Conservation (phyloP, 495 filamentous ascomycete species). For the Penicillium subrubescens region DNA sequence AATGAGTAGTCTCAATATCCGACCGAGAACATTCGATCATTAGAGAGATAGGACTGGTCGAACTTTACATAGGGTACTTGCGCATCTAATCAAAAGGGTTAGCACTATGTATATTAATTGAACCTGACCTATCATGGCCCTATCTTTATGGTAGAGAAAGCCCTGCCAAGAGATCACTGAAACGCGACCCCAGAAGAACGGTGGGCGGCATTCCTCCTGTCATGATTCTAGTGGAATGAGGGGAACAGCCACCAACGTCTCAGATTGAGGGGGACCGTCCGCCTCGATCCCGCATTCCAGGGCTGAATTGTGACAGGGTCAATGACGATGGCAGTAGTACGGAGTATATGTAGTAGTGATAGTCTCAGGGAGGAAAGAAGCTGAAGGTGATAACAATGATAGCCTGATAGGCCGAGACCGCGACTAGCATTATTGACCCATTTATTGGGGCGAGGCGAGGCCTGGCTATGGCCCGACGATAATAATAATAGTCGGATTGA, state of each 20-base stretch:
- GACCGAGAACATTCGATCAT: not conserved
- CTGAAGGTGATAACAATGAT: not conserved
- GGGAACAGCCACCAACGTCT: constrained; percentile 20
- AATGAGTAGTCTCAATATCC: not conserved
- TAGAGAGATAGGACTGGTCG: not conserved
- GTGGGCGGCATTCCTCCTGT: not conserved
- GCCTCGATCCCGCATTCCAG: not conserved
- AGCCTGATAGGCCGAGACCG: not conserved
- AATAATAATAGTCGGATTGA: not conserved
- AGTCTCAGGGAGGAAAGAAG: not conserved
- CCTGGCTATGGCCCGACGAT: not conserved
- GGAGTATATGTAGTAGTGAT: too few species aligned
- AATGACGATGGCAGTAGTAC: not conserved
- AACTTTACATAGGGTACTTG: too few species aligned
- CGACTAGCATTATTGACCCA: not conserved
- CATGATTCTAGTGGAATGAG: constrained; percentile 14
- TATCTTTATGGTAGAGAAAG: not conserved
- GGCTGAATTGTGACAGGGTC: not conserved
- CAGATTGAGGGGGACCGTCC: constrained; percentile 16
- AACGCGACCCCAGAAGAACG: constrained; percentile 4
- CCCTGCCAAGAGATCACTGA: not conserved
- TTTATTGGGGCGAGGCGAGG: not conserved
- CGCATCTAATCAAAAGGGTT: not conserved
- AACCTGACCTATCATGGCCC: not conserved
- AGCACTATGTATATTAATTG: not conserved